Base-by-base conservation (phyloP, 2,329 filamentous ascomycete species). In the Colletotrichum musae region DNA sequence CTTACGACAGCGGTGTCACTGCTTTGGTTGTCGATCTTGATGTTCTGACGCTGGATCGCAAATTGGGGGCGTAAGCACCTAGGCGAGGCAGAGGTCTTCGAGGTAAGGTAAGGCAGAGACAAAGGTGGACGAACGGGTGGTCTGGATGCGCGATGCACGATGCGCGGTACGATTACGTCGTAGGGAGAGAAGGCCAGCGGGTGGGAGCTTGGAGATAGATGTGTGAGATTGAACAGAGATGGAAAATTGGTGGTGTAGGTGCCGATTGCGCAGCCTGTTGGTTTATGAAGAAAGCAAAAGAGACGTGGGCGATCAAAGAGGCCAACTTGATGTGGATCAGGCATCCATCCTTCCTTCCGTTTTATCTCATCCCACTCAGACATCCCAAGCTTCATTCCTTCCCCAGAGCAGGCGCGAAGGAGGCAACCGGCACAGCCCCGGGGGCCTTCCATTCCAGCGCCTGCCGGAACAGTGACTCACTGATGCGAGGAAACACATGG, bases 121-220 rank as follows among this genome's bases (percentile, higher is more conserved):
- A 24, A 24, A 50, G 9, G 21, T 18, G 4, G 15, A 16, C 18
- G 5, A n/a, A 16, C 21, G 18, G 47, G 4, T 18, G 18, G 16
- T 13, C 15, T 24, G 21, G 41, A 7, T 43, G 41, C 24, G 58
- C 28, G 32, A 15, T 51, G 15, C 32, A 26, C 28, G 56, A 39
- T 58, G 56, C 56, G 48, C 43, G 57, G 57, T 59, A 50, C 57
- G 28, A 50, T 50, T 51, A 16, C 57, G 45, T 39, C 26, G 43
- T 15, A 26, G 45, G n/a, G 13, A 24, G 10, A 48, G n/a, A 48
- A 21, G 16, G 45, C 18, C 45, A 48, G 45, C n/a, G 18, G 18
- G 18, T n/a, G 45, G 45, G 45, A 48, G 10, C 16, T 16, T 48
- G 45, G 45, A n/a, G 10, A 36, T 36, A n/a, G 10, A 36, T 36